Conservation (phyloP, 805 yeast species). For the Saccharomycopsis sp. region DNA sequence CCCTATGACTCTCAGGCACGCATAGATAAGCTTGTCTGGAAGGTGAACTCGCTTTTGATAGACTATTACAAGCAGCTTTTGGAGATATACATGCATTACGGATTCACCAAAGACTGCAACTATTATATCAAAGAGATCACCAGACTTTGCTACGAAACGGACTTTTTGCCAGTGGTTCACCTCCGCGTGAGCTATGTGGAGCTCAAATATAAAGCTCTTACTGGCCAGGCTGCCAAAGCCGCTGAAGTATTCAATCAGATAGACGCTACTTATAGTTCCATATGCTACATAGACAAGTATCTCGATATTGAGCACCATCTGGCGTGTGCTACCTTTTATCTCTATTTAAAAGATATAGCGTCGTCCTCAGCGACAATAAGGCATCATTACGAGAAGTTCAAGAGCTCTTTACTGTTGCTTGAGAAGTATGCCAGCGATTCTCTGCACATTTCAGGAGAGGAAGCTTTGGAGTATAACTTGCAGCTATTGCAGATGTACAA, state of each 20-base stretch:
- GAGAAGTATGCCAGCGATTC: not conserved
- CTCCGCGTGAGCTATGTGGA: conserved; percentile 22
- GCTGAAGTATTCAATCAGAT: conserved; percentile 14
- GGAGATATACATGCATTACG: conserved; percentile 38
- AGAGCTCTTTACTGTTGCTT: not conserved
- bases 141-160: conserved; percentile 30
- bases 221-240: conserved; percentile 16
- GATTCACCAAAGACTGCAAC: conserved; percentile 52
- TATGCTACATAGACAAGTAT: conserved; percentile 16
- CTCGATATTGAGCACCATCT: conserved; percentile 21
- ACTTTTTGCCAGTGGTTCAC: conserved; percentile 26
- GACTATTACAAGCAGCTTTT: conserved; percentile 32
- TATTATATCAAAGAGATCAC: conserved; percentile 47
- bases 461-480: not conserved
- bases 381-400: not conserved
- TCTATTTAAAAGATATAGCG: not conserved
- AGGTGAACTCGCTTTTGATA: conserved; percentile 47
- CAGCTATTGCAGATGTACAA: not conserved
- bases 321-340: conserved; percentile 16
- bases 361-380: not conserved
- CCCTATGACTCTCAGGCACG: conserved; percentile 30
- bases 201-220: conserved; percentile 24
- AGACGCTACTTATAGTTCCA: conserved; percentile 15
- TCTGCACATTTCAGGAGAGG: not conserved
- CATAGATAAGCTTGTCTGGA: conserved; percentile 40